phyloP scores from a whole-genome alignment of 257 asterid genomes.

The Lycium barbarum region DNA sequence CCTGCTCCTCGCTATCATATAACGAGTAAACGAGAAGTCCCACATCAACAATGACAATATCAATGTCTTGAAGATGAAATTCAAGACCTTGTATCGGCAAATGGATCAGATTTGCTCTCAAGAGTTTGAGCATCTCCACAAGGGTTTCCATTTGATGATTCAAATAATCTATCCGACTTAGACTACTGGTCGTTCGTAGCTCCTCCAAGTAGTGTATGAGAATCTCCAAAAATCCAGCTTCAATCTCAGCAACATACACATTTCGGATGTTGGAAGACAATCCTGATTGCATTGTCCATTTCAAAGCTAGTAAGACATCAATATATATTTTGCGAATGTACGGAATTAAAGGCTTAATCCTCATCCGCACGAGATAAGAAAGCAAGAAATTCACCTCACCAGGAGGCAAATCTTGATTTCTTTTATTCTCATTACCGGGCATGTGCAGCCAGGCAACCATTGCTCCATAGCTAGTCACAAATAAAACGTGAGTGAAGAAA shows the following conservation, averaged over 20 bases:
- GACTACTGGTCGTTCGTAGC: background rate
- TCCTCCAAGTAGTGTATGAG: background rate
- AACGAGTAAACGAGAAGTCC: background rate
- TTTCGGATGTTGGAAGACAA: background rate
- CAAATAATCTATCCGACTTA: background rate
- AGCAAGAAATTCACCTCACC: background rate
- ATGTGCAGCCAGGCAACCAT: constrained; percentile 6
- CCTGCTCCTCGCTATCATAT: background rate
- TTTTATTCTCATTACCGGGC: background rate
- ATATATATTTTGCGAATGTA: background rate
- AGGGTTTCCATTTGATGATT: background rate
- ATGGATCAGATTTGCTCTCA: background rate
- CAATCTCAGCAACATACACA: background rate
- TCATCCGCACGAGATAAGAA: constrained; percentile 1
- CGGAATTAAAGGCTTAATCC: background rate
- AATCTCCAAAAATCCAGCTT: background rate
- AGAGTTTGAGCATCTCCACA: constrained; percentile 5
- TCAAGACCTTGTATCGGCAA: background rate
- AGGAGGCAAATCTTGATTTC: background rate
- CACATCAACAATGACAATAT: background rate
- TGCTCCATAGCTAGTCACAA: background rate
- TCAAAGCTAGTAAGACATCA: constrained; percentile 7
- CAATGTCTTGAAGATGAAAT: background rate
- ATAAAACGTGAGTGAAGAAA: background rate
- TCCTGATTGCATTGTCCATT: background rate